phyloP scores from a whole-genome alignment of 2,329 filamentous ascomycete genomes.

The Onygenales sp. region DNA sequence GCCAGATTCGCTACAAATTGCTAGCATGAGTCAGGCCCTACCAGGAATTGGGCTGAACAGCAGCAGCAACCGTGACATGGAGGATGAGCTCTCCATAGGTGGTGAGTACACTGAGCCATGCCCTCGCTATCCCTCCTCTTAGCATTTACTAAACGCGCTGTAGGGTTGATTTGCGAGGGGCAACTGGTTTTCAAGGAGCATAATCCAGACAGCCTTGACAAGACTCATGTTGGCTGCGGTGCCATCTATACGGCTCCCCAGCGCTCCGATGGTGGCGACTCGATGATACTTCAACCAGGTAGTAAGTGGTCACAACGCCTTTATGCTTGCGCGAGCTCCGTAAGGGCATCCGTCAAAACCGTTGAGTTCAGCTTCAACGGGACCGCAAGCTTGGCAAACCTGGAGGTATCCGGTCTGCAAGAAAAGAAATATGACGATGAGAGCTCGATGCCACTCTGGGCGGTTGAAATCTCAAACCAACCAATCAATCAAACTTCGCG shows the following conservation, averaged over 20 bases:
- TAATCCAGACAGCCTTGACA: not conserved
- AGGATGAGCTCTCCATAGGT: not conserved
- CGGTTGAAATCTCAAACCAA: not conserved
- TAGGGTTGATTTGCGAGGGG: not conserved
- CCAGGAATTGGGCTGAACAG: not conserved
- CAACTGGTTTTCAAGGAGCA: not conserved
- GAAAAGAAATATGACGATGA: conserved; percentile 25
- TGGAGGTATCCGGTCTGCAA: conserved; percentile 21
- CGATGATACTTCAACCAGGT: conserved; percentile 26
- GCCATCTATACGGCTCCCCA: conserved; percentile 26
- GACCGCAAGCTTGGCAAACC: conserved; percentile 20
- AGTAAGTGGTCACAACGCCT: conserved; percentile 30
- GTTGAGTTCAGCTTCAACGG: conserved; percentile 31
- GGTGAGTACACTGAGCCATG: not conserved
- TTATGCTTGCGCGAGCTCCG: conserved; percentile 29
- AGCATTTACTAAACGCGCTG: not conserved
- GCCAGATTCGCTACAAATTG: not conserved
- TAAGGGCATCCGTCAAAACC: conserved; percentile 33
- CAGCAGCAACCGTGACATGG: not conserved
- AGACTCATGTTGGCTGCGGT: conserved; percentile 9
- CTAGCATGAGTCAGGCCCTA: not conserved
- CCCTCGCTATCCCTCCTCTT: not conserved
- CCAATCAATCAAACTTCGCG: conserved; percentile 12
- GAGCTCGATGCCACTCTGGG: conserved; percentile 8
- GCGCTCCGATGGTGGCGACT: conserved; percentile 20